Base-by-base conservation (phyloP, 805 yeast genomes). In the Candida chauliodis region DNA sequence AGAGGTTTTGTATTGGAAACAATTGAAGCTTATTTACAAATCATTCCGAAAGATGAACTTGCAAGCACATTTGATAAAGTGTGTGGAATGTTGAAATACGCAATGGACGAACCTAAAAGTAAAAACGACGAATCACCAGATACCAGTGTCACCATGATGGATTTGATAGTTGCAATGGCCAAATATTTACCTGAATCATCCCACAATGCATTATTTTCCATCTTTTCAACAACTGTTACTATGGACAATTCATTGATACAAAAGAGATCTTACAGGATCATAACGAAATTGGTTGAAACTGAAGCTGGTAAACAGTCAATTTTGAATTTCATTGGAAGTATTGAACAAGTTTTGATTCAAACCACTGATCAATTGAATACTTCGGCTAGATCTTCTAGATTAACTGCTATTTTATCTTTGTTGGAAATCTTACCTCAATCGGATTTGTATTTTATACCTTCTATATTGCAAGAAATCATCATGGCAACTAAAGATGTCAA, bases 401-500 rank as follows among this genome's bases (percentile, higher is more conserved):
- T 93, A 38, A 62, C 72, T 20, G 85, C 95, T 4, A 69, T 93
- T 30, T 66, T 72, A 36, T 69, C 76, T 8, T 53, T 91, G 5
- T 61, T 87, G 22, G 74, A 76, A 16, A 51, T 78, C 15, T 57
- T 90, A 29, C 95, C 97, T 13, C 45, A 65, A 2, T 59, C 73
- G 15, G 81, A 84, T 46, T 65, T 88, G 50, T 75, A 76, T 48
- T 88, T 90, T 58, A 80, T 93, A 48, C 95, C 96, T 16, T 71
- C 84, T 8, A 65, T 85, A 27, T 70, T 89, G 25, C 87, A 96
- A 38, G 98, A 93, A 66, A 81, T 89, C 17, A 91, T 93, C 39
- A 69, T 93, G 51, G 79, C 88, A 20, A 90, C 97, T 5, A 93
- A 91, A 61, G 96, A 89, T 55, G 82, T 79, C 39, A 95, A 91